Percentiles rank a stretch among this genome's conserved stretches.
phyloP scores from a whole-genome alignment of 1,284 basidiomycete genomes.

The Veloporphyrellus conicus region DNA sequence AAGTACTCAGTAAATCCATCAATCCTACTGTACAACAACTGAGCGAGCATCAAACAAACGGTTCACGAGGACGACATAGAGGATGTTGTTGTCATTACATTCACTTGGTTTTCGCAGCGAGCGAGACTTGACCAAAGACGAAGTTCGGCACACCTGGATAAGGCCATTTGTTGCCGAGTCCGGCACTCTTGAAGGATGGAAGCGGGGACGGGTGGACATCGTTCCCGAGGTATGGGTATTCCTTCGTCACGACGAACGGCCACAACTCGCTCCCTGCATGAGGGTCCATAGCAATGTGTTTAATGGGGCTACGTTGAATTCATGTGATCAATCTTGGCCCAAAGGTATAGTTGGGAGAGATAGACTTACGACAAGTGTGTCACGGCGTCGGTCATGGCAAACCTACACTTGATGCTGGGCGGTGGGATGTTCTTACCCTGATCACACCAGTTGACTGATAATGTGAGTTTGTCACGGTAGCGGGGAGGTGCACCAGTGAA shows the following conservation, averaged over 20 bases:
- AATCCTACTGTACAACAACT: too few relatives aligned
- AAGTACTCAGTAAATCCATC: too few relatives aligned
- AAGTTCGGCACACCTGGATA: conserved; percentile 3
- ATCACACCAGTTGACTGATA: conserved; percentile 11
- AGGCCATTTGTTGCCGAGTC: conserved; percentile 4
- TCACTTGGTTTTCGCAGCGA: conserved; percentile 1
- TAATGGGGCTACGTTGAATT: conserved; percentile 7
- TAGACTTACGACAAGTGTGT: conserved; percentile 1
- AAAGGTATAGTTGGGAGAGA: neutral
- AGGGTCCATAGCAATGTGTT: neutral
- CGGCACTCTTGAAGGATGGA: conserved; percentile 2
- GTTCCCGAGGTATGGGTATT: conserved; percentile 12
- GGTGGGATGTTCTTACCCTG: neutral
- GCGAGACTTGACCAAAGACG: conserved; percentile 3
- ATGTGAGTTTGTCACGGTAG: conserved; percentile 11
- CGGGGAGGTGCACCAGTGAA: conserved; percentile 11
- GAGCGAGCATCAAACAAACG: too few relatives aligned
- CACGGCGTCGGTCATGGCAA: neutral
- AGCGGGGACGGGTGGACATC: conserved; percentile 8
- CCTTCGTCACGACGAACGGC: conserved; percentile 4
- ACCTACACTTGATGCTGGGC: conserved; percentile 6
- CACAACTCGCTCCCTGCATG: conserved; percentile 1
- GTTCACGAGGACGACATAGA: too few relatives aligned
- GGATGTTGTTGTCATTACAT: neutral
- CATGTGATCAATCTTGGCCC: neutral